Base-by-base conservation (phyloP, 495 filamentous ascomycete genomes). In the Hyaloscypha finlandica region DNA sequence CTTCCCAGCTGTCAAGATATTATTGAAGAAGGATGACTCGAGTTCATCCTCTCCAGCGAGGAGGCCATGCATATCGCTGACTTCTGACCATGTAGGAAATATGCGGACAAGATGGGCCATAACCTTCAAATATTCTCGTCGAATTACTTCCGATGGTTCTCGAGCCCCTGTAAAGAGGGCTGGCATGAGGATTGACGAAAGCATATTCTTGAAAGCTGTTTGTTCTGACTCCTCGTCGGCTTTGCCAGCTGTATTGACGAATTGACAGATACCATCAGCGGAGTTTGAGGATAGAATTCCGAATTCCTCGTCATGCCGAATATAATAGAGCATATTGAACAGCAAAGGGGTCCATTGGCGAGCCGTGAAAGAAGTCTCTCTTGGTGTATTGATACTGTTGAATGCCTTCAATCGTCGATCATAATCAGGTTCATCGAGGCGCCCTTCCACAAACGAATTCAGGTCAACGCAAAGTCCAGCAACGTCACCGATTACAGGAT, bases 1-100 rank as follows among this genome's bases (percentile, higher is more conserved):
- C 54, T 94, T 89, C 67, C 97, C 96, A 56, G 96, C 94, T 65
- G 96, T 92, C 16, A 98, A 82, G 51, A 97, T 85, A 68, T 97
- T 96, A 76, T 81, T 90, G 79, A 98, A 98, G 79, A 98, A 97
- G 8, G 90, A 95, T 3, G 93, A 90, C 73, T 97, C 92, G 48
- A 96, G 87, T 6, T 81, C 77, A 54, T 97, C 94, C 60, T 90
- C 86, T 3, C 83, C 86, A 39, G 89, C 86, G 37, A 94, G 85
- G 29, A 99, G 83, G 0, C 81, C 80, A 59, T 85, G 81, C 81
- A 98, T 85, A 74, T 97, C 96, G 37, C 83, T 80, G 51, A 97
- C 84, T 53, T 86, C 82, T 6, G 83, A 69, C 86, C 91, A 91
- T 12, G 81, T 71, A 3, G 90, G 84, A 69, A 94, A 88, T 51